Evolutionary conservation across 1,284 basidiomycete genomes (phyloP).

Genomic region (Irpex sp.): DNA sequence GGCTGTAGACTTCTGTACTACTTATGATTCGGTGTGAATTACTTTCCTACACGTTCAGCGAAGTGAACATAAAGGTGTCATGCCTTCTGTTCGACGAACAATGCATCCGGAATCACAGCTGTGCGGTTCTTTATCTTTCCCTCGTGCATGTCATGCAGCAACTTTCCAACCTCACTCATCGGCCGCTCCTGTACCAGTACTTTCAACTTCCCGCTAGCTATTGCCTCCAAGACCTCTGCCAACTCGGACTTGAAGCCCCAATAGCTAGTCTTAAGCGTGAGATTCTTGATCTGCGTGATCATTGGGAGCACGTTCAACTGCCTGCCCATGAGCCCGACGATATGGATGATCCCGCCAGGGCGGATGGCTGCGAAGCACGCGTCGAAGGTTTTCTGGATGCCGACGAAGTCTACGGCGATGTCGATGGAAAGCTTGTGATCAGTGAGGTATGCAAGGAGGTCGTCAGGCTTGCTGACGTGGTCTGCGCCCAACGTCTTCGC

Average conservation of each 20-base stretch:
- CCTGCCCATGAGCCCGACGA: conserved; percentile 14
- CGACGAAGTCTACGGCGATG: conserved; percentile 33
- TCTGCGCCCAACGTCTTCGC: conserved; percentile 19
- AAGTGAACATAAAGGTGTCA: too few relatives aligned
- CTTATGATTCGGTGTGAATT: not conserved
- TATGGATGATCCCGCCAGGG: conserved; percentile 16
- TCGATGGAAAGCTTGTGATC: conserved; percentile 34
- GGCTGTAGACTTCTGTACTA: not conserved
- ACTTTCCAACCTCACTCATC: conserved; percentile 14
- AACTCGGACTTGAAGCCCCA: conserved; percentile 18
- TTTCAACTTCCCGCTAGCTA: conserved; percentile 19
- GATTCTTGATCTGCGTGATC: conserved; percentile 14
- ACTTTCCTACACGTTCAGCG: not conserved
- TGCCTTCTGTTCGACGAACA: not conserved
- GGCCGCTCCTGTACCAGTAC: conserved; percentile 18
- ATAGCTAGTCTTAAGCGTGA: conserved; percentile 14
- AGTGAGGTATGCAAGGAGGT: conserved; percentile 11
- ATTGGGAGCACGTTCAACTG: conserved; percentile 10
- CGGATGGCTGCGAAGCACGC: conserved; percentile 10
- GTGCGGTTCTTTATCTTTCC: conserved; percentile 16
- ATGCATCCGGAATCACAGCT: conserved; percentile 12
- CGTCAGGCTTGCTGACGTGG: conserved; percentile 13
- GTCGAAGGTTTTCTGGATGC: conserved; percentile 18
- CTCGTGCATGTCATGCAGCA: conserved; percentile 14
- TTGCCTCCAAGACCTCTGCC: conserved; percentile 18